Conservation (phyloP, 306 rosid genomes). For the Rosa chinensis region DNA sequence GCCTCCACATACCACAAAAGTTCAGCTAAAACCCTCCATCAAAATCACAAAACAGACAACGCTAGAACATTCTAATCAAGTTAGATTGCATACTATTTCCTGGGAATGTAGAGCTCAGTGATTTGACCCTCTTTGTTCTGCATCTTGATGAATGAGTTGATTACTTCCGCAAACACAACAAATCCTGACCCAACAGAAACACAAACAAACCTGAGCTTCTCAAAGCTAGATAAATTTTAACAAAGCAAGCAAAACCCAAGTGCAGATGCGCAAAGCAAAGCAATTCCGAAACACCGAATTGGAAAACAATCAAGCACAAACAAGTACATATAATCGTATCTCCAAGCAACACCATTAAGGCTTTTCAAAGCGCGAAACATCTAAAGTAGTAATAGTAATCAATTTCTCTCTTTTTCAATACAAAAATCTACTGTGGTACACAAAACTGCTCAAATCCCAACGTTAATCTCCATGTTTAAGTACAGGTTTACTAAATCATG, state of each 20-base stretch:
- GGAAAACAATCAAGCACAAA: neutral
- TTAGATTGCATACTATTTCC: constrained; percentile 48
- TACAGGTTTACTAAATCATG: neutral
- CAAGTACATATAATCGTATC: neutral
- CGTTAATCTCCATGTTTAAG: neutral
- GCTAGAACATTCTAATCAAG: neutral
- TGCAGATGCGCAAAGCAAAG: neutral
- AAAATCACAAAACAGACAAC: neutral
- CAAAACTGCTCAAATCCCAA: neutral
- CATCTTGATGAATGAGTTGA: constrained; percentile 28
- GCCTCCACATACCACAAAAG: constrained; percentile 1
- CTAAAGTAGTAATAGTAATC: neutral
- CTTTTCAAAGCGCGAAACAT: neutral
- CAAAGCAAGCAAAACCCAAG: neutral
- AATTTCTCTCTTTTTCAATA: neutral
- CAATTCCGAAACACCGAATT: neutral
- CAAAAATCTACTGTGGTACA: neutral
- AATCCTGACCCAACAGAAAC: constrained; percentile 2
- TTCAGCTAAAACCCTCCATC: neutral
- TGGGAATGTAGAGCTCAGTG: constrained; percentile 66
- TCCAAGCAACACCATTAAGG: neutral
- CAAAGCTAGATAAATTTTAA: too few relatives aligned
- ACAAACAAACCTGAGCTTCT: neutral
- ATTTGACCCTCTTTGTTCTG: constrained; percentile 62
- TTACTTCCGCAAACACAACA: constrained; percentile 9